These are phyloP conservation scores for Strobilomyces echinocephalus DNA, from an alignment of 768 basidiomycete species.

Conservation along the genomic window DNA sequence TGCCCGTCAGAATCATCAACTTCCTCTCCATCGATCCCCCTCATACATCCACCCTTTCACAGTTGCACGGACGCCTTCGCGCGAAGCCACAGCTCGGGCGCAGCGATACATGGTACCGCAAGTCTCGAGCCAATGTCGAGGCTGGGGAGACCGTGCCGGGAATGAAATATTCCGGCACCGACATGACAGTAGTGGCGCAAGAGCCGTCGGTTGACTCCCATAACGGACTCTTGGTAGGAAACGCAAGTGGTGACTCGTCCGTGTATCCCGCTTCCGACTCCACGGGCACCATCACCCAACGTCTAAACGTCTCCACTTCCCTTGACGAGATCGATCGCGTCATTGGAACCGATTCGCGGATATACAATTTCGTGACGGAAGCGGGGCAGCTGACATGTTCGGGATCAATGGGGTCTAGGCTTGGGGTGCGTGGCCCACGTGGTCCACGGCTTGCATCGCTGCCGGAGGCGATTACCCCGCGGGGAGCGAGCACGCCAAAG, in stretches of 20 bases:
- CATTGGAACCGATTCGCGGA: conserved; percentile 19
- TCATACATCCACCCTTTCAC: conserved; percentile 36
- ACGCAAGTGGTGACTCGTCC: conserved; percentile 19
- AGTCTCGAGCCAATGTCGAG: conserved; percentile 17
- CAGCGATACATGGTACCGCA: conserved; percentile 29
- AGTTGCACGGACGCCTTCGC: conserved; percentile 15
- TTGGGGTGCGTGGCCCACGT: conserved; percentile 21
- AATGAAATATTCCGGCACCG: conserved; percentile 28
- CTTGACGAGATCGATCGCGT: conserved; percentile 29
- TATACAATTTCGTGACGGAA: conserved; percentile 25
- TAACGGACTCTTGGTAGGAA: background rate
- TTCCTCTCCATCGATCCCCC: conserved; percentile 85
- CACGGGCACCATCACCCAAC: conserved; percentile 18
- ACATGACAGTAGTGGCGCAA: conserved; percentile 27
- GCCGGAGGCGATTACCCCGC: conserved; percentile 12
- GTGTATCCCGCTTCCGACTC: conserved; percentile 28
- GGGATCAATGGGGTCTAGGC: conserved; percentile 13
- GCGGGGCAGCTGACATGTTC: conserved; percentile 11
- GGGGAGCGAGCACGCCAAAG: conserved; percentile 24
- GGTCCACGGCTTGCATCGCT: conserved; percentile 15
- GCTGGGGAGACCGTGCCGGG: conserved; percentile 29
- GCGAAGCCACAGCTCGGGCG: conserved; percentile 24
- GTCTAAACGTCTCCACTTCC: conserved; percentile 10
- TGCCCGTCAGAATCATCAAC: conserved; percentile 77
- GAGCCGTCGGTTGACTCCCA: conserved; percentile 8